Evolutionary conservation across 352 stramenopile species (phyloP).

Genomic region (Pythium pectinolyticum): DNA sequence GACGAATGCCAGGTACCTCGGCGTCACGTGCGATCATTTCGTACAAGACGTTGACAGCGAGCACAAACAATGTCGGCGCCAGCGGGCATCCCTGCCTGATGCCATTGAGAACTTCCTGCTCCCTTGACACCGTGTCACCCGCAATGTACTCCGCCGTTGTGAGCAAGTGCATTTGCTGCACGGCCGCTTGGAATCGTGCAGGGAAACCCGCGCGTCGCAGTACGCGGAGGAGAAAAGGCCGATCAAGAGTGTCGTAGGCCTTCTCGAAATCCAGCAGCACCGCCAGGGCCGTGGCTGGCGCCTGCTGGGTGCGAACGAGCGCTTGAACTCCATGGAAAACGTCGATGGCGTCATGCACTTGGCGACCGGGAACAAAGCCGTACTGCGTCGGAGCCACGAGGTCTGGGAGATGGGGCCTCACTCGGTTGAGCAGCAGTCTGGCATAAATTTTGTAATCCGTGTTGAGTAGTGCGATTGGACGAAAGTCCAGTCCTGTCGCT

Average conservation of each 20-base stretch:
- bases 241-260: constrained; percentile 8
- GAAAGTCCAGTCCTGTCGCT: neutral
- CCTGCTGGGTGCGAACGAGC: neutral
- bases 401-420: neutral
- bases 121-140: neutral
- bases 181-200: neutral
- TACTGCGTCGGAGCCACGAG: neutral
- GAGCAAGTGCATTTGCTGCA: neutral
- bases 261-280: constrained; percentile 7
- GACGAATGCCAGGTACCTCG: neutral
- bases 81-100: constrained; percentile 16
- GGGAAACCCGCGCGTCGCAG: neutral
- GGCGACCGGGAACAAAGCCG: neutral
- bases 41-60: constrained; percentile 5
- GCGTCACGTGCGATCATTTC: neutral
- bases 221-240: neutral
- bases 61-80: neutral
- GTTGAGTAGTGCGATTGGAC: neutral
- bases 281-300: neutral
- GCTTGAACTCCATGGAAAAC: neutral
- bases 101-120: neutral
- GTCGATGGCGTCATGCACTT: neutral
- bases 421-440: neutral
- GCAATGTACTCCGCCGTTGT: neutral
- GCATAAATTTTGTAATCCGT: constrained; percentile 10